phyloP scores from a whole-genome alignment of 805 yeast genomes.

The Metschnikowia peoriensis region DNA sequence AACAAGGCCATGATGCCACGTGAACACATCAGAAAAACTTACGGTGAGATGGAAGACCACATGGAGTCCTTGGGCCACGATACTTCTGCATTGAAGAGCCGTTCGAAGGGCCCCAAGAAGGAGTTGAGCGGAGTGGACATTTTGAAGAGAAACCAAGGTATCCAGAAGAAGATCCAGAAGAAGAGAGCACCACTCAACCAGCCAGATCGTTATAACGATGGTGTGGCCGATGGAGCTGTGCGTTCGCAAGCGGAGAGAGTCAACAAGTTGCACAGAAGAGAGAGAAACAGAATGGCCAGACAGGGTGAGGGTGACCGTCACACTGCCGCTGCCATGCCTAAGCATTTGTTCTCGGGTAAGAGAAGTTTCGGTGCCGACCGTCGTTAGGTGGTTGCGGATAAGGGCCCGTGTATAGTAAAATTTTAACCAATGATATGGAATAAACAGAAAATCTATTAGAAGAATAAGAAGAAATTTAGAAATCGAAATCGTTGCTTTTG shows the following conservation, averaged over 20 bases:
- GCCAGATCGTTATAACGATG: constrained; percentile 80
- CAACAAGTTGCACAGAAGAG: constrained; percentile 87
- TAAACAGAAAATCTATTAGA: neutral
- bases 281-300: constrained; percentile 87
- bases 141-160: constrained; percentile 54
- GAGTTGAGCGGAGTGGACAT: constrained; percentile 76
- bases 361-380: constrained; percentile 93
- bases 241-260: constrained; percentile 84
- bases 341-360: constrained; percentile 95
- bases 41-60: constrained; percentile 80
- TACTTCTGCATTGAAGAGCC: constrained; percentile 51
- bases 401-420: constrained; percentile 1
- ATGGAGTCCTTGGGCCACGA: constrained; percentile 91
- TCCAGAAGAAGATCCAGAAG: constrained; percentile 40
- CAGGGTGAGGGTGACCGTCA: constrained; percentile 97
- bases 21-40: constrained; percentile 76
- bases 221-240: constrained; percentile 76
- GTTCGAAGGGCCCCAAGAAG: constrained; percentile 33
- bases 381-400: constrained; percentile 48
- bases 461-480: neutral
- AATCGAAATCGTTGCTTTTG: too few species aligned
- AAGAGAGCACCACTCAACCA: constrained; percentile 54
- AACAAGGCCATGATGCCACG: constrained; percentile 88
- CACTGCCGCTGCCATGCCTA: constrained; percentile 78
- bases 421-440: neutral